Evolutionary conservation across 257 asterid species (phyloP), one percentile per base, ranked within the genome.

Genomic region (Anisodus acutangulus): DNA sequence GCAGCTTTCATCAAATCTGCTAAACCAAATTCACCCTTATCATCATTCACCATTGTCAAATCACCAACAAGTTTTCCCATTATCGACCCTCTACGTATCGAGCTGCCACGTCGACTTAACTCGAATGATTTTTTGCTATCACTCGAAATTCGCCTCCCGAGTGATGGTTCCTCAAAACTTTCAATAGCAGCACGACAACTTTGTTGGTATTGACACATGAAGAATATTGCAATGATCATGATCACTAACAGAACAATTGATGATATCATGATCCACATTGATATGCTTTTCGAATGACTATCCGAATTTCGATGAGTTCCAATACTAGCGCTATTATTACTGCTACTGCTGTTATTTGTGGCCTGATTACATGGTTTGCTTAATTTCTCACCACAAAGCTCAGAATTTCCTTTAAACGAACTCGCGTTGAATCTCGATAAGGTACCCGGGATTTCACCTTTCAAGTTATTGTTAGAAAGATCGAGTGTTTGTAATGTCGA

Each of bases 1-100:
- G 94, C 84, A 4, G 98, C 96, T 84, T 88, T 94, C 98, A 96
- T 91, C 90, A 96, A 74, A 89, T 94, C 97, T 59, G 82, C 59
- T 88, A 96, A 76, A 9, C 93, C 90, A 78, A 96, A 96, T 87
- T 85, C 95, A 22, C 93, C 97, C 84, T 84, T 90, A 43, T 90
- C 92, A 9, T 89, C 83, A 41, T 89, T 93, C 8, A 93, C 82
- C 88, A 93, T 83, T 71, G 92, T 91, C 58, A 96, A 84, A 84
- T 91, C 98, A 11, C 79, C 84, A 15, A 72, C 79, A 26, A 88
- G 88, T 16, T 72, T 88, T 4, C 87, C 87, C 10, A 86, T 83
- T 55, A 26, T 43, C 10, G 91, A 71, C 10, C 76, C 22, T 72
- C 62, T 85, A 2, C 83, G 82, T 5, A 85, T 53, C 2, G 87